Conservation (phyloP, 31 red algal genomes). For the Endocladia muricata region DNA sequence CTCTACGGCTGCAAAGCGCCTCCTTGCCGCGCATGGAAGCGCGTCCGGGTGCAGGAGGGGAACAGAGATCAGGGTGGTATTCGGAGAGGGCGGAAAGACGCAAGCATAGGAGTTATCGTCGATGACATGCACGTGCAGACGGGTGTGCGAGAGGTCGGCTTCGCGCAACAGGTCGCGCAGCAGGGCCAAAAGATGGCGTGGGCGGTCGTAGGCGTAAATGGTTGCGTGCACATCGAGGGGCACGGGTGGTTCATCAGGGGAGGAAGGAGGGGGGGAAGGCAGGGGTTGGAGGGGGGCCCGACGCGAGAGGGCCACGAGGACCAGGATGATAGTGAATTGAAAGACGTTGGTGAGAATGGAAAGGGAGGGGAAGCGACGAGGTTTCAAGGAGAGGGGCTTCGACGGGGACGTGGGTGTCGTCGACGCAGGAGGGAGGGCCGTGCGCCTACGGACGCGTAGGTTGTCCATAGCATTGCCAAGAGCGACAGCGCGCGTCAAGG, state of each 20-base stretch:
- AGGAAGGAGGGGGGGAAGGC: neutral
- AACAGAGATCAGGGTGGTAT: neutral
- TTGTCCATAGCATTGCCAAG: too few relatives aligned
- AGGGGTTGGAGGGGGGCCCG: neutral
- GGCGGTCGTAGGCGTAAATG: conserved; percentile 86
- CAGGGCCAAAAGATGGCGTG: conserved; percentile 49
- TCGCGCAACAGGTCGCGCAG: conserved; percentile 66
- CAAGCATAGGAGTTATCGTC: conserved; percentile 89
- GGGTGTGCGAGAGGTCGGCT: conserved; percentile 3
- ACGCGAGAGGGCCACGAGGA: neutral
- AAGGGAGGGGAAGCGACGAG: neutral
- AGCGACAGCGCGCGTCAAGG: too few relatives aligned
- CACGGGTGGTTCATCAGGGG: neutral
- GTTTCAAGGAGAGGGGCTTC: neutral
- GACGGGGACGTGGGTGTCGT: neutral
- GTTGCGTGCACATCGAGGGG: conserved; percentile 61
- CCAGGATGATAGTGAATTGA: conserved; percentile 13
- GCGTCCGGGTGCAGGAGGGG: conserved; percentile 8
- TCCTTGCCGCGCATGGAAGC: conserved; percentile 40
- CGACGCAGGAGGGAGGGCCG: neutral
- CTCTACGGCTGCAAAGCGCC: conserved; percentile 51
- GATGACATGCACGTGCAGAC: conserved; percentile 70
- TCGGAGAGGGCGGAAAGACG: conserved; percentile 6
- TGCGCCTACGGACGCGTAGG: neutral
- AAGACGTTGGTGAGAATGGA: neutral